A percentile compares a stretch with the other conserved stretches of the same genome.
phyloP scores from a whole-genome alignment of 2,329 filamentous ascomycete genomes.

The Sporothrix brasiliensis region DNA sequence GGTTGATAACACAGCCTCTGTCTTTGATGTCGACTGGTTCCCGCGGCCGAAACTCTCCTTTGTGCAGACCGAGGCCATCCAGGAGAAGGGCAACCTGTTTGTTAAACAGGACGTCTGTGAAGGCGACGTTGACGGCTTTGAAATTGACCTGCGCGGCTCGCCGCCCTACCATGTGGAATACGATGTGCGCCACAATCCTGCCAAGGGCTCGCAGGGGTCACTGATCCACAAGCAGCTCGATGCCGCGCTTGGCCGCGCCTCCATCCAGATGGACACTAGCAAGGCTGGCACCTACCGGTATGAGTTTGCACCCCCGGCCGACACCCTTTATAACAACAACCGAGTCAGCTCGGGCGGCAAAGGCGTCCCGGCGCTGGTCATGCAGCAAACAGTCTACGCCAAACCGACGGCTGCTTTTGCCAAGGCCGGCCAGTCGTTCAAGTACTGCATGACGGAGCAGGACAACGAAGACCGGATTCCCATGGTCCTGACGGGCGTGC shows the following conservation, averaged over 20 bases:
- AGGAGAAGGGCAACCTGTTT: slow-evolving; percentile 56
- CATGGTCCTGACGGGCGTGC: slow-evolving; percentile 76
- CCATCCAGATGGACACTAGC: slow-evolving; percentile 82
- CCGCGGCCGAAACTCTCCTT: slow-evolving; percentile 73
- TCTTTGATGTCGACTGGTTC: slow-evolving; percentile 84
- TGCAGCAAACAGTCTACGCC: slow-evolving; percentile 83
- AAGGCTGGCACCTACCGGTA: slow-evolving; percentile 85
- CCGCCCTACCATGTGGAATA: slow-evolving; percentile 85
- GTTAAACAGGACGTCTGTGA: slow-evolving; percentile 86
- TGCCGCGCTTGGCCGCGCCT: slow-evolving; percentile 72
- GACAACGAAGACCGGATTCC: slow-evolving; percentile 84
- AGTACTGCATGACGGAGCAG: slow-evolving; percentile 86
- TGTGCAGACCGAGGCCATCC: slow-evolving; percentile 65
- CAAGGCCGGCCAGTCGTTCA: slow-evolving; percentile 89
- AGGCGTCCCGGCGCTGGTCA: slow-evolving; percentile 57
- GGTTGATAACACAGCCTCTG: slow-evolving; percentile 72
- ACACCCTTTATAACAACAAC: slow-evolving; percentile 81
- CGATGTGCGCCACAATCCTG: slow-evolving; percentile 71
- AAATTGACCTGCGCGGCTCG: slow-evolving; percentile 67
- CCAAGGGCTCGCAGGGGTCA: slow-evolving; percentile 61
- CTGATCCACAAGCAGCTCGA: slow-evolving; percentile 73
- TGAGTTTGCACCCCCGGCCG: slow-evolving; percentile 77
- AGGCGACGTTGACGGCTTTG: slow-evolving; percentile 87
- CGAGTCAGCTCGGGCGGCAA: slow-evolving; percentile 40
- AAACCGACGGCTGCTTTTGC: slow-evolving; percentile 80